These are phyloP conservation scores for Citeromyces hawaiiensis DNA, from an alignment of 1,139 yeast genomes.

Conservation along the genomic window DNA sequence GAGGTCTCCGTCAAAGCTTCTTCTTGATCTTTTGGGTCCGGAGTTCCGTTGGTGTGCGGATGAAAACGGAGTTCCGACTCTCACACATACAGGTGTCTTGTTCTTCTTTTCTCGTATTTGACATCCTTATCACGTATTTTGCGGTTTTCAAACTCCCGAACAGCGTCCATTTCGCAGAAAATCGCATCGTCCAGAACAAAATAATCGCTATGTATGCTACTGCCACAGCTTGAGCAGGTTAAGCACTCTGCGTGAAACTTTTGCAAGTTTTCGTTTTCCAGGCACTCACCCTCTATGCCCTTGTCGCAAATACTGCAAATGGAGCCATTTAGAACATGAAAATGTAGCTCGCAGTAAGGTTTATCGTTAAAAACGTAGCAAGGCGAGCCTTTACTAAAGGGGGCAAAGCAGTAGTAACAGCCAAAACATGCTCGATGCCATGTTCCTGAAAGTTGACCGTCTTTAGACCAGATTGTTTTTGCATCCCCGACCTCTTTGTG, in stretches of 20 bases:
- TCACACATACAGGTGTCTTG: conserved; percentile 14
- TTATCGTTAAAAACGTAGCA: conserved; percentile 70
- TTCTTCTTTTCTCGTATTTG: conserved; percentile 12
- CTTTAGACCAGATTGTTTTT: conserved; percentile 62
- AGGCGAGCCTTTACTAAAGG: conserved; percentile 42
- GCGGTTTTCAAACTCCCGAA: background rate
- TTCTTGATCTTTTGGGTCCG: background rate
- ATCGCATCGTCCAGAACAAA: conserved; percentile 35
- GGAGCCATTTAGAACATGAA: conserved; percentile 65
- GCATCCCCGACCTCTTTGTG: conserved; percentile 24
- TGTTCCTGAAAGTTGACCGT: conserved; percentile 77
- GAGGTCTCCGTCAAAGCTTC: background rate
- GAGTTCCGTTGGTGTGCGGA: background rate
- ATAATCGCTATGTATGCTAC: conserved; percentile 38
- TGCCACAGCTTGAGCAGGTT: conserved; percentile 38
- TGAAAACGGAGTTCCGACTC: background rate
- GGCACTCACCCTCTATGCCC: conserved; percentile 87
- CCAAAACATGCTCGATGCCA: conserved; percentile 87
- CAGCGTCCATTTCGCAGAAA: conserved; percentile 30
- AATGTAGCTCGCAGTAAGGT: conserved; percentile 77
- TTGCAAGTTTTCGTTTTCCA: conserved; percentile 59
- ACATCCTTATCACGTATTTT: background rate
- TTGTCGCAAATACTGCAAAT: conserved; percentile 55
- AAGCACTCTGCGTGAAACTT: conserved; percentile 58
- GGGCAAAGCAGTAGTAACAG: conserved; percentile 49